Conservation (phyloP, 352 stramenopile species). For the Phytophthora rubi region DNA sequence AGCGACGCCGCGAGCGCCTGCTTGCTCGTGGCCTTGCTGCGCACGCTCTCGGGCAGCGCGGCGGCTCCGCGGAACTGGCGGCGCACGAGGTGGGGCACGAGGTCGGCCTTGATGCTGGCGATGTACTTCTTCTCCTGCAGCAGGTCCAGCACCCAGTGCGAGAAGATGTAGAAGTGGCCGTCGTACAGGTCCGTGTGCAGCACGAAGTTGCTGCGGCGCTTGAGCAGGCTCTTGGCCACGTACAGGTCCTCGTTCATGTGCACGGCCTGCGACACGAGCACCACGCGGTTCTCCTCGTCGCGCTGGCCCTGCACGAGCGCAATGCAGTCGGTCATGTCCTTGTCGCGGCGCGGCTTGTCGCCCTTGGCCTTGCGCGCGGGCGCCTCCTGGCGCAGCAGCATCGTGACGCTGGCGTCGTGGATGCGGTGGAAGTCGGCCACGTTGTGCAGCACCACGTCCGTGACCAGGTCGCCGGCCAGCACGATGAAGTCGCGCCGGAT, state of each 20-base stretch:
- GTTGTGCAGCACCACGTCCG: slow-evolving; percentile 81
- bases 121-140: slow-evolving; percentile 87
- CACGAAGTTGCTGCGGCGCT: slow-evolving; percentile 73
- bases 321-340: slow-evolving; percentile 87
- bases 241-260: slow-evolving; percentile 87
- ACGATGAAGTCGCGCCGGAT: slow-evolving; percentile 88
- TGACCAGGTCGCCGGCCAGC: slow-evolving; percentile 78
- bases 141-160: slow-evolving; percentile 82
- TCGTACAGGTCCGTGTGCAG: slow-evolving; percentile 86
- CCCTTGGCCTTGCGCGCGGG: slow-evolving; percentile 47
- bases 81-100: slow-evolving; percentile 79
- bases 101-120: slow-evolving; percentile 82
- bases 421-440: slow-evolving; percentile 85
- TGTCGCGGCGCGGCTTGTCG: slow-evolving; percentile 78
- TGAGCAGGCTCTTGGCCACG: slow-evolving; percentile 78
- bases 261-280: slow-evolving; percentile 72
- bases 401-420: slow-evolving; percentile 85
- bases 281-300: slow-evolving; percentile 67
- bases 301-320: slow-evolving; percentile 55
- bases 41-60: slow-evolving; percentile 61
- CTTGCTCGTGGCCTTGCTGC: slow-evolving; percentile 58
- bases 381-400: slow-evolving; percentile 72
- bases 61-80: slow-evolving; percentile 76
- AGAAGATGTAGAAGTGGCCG: slow-evolving; percentile 87
- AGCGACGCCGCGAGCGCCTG: slow-evolving; percentile 70